Conservation (phyloP, 2,329 filamentous ascomycete genomes). For the Mollisiaceae sp. region DNA sequence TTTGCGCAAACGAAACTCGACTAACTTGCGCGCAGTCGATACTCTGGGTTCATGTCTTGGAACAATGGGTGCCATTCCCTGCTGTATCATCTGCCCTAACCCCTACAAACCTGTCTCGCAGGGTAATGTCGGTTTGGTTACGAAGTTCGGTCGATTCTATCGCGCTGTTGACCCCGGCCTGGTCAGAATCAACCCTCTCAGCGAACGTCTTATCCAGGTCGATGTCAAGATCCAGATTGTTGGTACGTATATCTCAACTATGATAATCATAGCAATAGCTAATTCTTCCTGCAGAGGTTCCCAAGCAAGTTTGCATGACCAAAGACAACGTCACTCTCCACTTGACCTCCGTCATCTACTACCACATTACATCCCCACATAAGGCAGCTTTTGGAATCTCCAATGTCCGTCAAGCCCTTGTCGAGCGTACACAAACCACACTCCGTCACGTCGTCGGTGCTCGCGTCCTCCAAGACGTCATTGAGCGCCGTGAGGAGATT, state of each 20-base stretch:
- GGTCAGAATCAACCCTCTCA: slow-evolving; percentile 95
- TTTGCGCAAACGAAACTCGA: slow-evolving; percentile 1
- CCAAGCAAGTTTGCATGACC: slow-evolving; percentile 97
- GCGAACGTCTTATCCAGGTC: slow-evolving; percentile 86
- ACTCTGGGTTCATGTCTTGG: slow-evolving; percentile 76
- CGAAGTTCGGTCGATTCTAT: slow-evolving; percentile 94
- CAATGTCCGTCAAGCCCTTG: slow-evolving; percentile 92
- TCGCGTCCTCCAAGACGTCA: slow-evolving; percentile 94
- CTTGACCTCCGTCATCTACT: slow-evolving; percentile 97
- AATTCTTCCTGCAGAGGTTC: slow-evolving; percentile 66
- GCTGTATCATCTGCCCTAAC: slow-evolving; percentile 91
- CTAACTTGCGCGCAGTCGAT: slow-evolving; percentile 60
- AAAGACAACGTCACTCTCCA: slow-evolving; percentile 98
- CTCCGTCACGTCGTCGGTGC: slow-evolving; percentile 96
- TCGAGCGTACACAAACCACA: slow-evolving; percentile 97
- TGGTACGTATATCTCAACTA: slow-evolving; percentile 47
- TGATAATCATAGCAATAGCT: slow-evolving; percentile 6
- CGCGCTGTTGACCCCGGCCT: slow-evolving; percentile 95
- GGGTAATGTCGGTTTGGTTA: slow-evolving; percentile 93
- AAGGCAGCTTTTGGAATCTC: slow-evolving; percentile 96
- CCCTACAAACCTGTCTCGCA: slow-evolving; percentile 92
- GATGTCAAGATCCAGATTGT: slow-evolving; percentile 99
- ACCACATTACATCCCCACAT: slow-evolving; percentile 94
- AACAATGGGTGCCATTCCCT: slow-evolving; percentile 83
- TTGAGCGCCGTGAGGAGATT: slow-evolving; percentile 96